Base-by-base conservation (phyloP, 768 basidiomycete genomes). In the Lepiota venenata region DNA sequence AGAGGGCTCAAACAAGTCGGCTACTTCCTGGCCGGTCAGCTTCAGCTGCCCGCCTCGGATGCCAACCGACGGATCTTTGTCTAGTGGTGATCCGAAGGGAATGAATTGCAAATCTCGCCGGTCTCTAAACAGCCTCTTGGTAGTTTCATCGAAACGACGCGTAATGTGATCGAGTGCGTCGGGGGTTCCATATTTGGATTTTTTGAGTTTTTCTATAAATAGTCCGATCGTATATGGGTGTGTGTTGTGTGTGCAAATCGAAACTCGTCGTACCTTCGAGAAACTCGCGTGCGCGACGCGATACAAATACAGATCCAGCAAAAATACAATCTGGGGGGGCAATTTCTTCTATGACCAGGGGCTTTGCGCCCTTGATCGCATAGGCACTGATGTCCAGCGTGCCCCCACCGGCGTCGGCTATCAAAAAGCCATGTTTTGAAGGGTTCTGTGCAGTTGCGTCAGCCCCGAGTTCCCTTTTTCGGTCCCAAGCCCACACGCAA, bases 321-420 rank as follows among this genome's bases (percentile, higher is more conserved):
- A 91, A 91, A 38, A 90, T 80, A 87, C 88, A 91, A 67, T 91
- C 88, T 10, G 88, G 87, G 21, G 88, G 88, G 2, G 88, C 88
- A 59, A 90, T 83, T 69, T 91, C 88, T 64, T 91, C 88, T 60
- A 91, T 90, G 14, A 86, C 80, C 14, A 91, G 78, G 0, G 88
- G 88, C 21, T 76, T 67, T 2, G 84, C 83, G 47, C 77, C 84
- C 6, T 83, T 82, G 49, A 91, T 86, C 1, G 83, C 87, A 59
- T 91, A 91, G 4, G 88, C 84, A 58, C 86, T 88, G 60, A 91
- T 87, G 65, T 91, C 88, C 44, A 91, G 76, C 0, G 88, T 91
- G 39, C 88, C 88, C 50, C 88, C 88, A 51, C 88, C 88, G 1
- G 88, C 88, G 66, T 91, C 88, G 11, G 85, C 85, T 20, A 91